Percentiles rank a stretch among this genome's conserved stretches.
phyloP scores from a whole-genome alignment of 306 rosid species.

The Inga oerstediana region DNA sequence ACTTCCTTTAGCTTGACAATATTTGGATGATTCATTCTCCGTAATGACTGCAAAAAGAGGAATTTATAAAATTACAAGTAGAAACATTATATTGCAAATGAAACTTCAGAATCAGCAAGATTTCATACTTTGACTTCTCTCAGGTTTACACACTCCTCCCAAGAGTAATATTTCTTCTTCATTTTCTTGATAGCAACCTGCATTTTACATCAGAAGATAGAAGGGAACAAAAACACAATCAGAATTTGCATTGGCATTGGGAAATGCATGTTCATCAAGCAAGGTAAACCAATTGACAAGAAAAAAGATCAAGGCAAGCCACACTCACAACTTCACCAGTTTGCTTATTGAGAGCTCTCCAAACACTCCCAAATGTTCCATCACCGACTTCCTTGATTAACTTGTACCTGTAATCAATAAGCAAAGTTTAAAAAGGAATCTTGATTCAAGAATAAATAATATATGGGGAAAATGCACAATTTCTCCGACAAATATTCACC shows the following conservation, averaged over 20 bases:
- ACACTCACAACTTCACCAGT: slow-evolving; percentile 95
- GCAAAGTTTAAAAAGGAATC: neutral
- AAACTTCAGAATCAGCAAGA: slow-evolving; percentile 7
- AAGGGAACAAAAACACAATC: neutral
- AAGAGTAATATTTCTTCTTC: slow-evolving; percentile 95
- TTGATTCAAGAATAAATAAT: neutral
- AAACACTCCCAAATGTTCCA: slow-evolving; percentile 96
- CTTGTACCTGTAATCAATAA: slow-evolving; percentile 58
- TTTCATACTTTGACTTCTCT: slow-evolving; percentile 89
- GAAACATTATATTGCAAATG: neutral
- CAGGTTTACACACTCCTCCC: slow-evolving; percentile 97
- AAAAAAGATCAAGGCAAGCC: neutral
- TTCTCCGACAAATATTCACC: slow-evolving; percentile 49
- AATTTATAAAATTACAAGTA: slow-evolving; percentile 1
- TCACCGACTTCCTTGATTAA: slow-evolving; percentile 99
- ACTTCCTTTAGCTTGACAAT: slow-evolving; percentile 97
- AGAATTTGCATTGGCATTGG: neutral
- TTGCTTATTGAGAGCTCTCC: slow-evolving; percentile 93
- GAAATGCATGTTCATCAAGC: slow-evolving; percentile 1
- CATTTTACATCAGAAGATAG: slow-evolving; percentile 14
- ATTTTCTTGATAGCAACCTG: slow-evolving; percentile 97
- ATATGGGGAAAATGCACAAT: neutral
- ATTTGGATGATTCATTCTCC: slow-evolving; percentile 96
- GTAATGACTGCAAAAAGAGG: slow-evolving; percentile 65
- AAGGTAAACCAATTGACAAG: neutral